Evolutionary conservation across 2,329 filamentous ascomycete genomes (phyloP), one percentile per base, ranked within the genome.

Genomic region (Exutisphaerella laricina): DNA sequence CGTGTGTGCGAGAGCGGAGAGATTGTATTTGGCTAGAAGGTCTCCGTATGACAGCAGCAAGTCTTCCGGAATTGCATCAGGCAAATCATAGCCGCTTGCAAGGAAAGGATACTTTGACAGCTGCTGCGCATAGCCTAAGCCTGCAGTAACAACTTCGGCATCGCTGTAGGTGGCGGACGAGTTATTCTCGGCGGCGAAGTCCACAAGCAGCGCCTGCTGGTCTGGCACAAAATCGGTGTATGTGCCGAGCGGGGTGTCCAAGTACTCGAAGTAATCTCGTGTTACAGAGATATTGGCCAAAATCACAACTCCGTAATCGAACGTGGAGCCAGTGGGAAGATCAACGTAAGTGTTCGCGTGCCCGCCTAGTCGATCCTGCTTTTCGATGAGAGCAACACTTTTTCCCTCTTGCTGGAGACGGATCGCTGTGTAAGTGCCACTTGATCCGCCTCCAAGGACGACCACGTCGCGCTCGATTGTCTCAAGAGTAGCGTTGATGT

Each of bases 291-390:
- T 62, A 43, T 71, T 66, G n/a, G 63, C 56, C n/a, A 66, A 67
- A 25, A 69, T 51, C 12, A 60, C 44, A 3, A 69, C 67, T 6
- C 67, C 66, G 45, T 59, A 63, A 43, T 72, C 62, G 40, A 66
- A 41, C 1, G 57, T 59, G 1, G 48, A 42, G 12, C 60, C 58
- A 4, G 64, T 66, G 1, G 35, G 37, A 10, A 65, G 59, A 28
- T 68, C 68, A 3, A 55, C 60, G 50, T 71, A 76, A 7, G 70
- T 75, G 16, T 72, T 59, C 4, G 70, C 68, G 48, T 76, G 71
- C 8, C 48, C 48, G 13, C 74, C 74, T 47, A 74, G 51, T 6
- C 35, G 39, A 13, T 41, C 38, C 33, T 67, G 51, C 35, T 59
- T 58, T 46, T 74, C 71, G 21, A 72, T 48, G 1, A 73, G 50